Percentiles rank a stretch among this genome's conserved stretches.
Conservation (phyloP, 1,139 yeast species). For the Nakaseomyces kungkrabaensis region DNA sequence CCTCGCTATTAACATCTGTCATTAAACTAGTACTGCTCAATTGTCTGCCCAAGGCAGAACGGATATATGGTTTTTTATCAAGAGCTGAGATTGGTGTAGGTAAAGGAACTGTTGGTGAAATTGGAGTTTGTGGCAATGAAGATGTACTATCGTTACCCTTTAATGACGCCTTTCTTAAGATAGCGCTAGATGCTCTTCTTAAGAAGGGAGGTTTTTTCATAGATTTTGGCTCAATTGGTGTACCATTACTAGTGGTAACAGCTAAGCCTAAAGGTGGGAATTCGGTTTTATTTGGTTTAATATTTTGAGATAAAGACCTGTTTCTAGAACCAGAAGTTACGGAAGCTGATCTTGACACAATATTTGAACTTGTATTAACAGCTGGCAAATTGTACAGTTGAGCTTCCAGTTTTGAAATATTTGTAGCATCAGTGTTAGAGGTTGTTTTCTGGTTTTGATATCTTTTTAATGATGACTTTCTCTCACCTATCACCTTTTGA, state of each 20-base stretch:
- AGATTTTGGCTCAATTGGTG: background rate
- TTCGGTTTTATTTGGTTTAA: background rate
- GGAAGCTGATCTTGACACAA: background rate
- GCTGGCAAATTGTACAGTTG: constrained; percentile 1
- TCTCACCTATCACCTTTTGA: background rate
- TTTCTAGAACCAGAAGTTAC: background rate
- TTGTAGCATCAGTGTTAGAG: background rate
- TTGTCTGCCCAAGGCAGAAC: constrained; percentile 3
- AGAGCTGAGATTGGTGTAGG: constrained; percentile 9
- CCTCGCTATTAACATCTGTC: background rate
- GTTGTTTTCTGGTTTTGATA: background rate
- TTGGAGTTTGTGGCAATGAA: constrained; percentile 1
- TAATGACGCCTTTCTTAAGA: constrained; percentile 23
- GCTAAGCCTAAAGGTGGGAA: background rate
- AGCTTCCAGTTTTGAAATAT: constrained; percentile 1
- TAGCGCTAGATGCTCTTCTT: constrained; percentile 27
- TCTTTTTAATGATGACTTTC: background rate
- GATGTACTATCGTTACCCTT: constrained; percentile 4
- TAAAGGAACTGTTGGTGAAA: constrained; percentile 9
- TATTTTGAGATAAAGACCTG: background rate
- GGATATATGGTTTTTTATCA: constrained; percentile 3
- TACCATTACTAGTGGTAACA: background rate
- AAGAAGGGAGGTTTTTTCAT: constrained; percentile 20
- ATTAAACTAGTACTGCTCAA: constrained; percentile 1
- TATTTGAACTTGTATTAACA: background rate